These are phyloP conservation scores for Hypholoma fasciculare DNA, from an alignment of 768 basidiomycete species.

Conservation along the genomic window DNA sequence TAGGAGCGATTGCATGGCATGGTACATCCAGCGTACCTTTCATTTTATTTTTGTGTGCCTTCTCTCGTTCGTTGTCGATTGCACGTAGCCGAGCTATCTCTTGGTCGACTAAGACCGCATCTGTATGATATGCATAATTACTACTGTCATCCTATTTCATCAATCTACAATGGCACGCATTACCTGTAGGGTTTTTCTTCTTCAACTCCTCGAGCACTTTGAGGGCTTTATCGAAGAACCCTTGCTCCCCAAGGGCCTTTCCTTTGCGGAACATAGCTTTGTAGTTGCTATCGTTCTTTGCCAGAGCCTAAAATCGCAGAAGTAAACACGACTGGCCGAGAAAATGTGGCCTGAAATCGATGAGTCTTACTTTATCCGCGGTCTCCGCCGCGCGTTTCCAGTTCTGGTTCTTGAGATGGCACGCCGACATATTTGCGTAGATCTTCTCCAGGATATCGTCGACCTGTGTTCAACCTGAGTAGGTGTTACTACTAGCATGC, in stretches of 20 bases:
- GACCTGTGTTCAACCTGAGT: constrained; percentile 40
- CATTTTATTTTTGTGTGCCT: constrained; percentile 65
- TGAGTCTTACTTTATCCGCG: constrained; percentile 62
- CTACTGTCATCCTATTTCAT: neutral
- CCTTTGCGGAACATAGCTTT: constrained; percentile 84
- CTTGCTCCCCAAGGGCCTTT: constrained; percentile 75
- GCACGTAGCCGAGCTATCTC: constrained; percentile 63
- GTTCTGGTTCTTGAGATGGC: constrained; percentile 77
- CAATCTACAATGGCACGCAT: constrained; percentile 2
- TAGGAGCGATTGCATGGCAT: neutral
- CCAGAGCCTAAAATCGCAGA: constrained; percentile 52
- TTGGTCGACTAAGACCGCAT: constrained; percentile 56
- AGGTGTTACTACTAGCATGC: neutral
- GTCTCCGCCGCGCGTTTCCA: constrained; percentile 80
- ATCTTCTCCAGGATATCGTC: constrained; percentile 80
- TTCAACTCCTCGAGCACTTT: constrained; percentile 65
- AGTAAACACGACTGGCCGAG: neutral
- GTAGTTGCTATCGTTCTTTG: constrained; percentile 72
- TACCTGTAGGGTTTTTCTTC: constrained; percentile 63
- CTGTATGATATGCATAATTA: constrained; percentile 29
- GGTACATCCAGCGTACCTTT: constrained; percentile 48
- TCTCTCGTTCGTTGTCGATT: constrained; percentile 69
- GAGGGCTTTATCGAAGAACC: constrained; percentile 74
- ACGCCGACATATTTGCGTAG: constrained; percentile 84
- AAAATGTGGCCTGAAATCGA: neutral